Conservation (phyloP, 768 basidiomycete species). For the Phallus indusiatus region DNA sequence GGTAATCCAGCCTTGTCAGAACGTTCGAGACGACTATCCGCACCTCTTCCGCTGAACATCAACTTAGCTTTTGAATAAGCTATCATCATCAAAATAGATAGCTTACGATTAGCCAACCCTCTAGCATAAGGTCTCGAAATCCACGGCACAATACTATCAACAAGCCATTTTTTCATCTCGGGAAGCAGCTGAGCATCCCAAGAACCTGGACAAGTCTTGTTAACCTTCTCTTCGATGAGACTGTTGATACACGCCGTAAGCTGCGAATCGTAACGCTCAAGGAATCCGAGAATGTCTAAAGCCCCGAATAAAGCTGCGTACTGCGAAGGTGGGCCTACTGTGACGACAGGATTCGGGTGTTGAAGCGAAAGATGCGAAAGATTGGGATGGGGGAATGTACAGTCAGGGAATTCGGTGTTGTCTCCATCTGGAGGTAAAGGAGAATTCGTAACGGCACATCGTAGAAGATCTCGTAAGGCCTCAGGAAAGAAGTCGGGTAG, state of each 20-base stretch:
- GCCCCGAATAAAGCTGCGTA: constrained; percentile 41
- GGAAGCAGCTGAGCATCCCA: constrained; percentile 63
- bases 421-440: not conserved
- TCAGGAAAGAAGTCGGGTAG: constrained; percentile 6
- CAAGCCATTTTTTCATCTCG: constrained; percentile 65
- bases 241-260: constrained; percentile 81
- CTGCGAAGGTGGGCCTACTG: constrained; percentile 16
- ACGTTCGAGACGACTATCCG: constrained; percentile 65
- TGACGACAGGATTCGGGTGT: constrained; percentile 8
- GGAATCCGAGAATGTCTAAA: constrained; percentile 62
- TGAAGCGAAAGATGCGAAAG: constrained; percentile 5
- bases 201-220: constrained; percentile 51
- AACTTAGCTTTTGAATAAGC: constrained; percentile 6
- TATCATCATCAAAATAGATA: constrained; percentile 3
- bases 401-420: not conserved
- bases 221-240: constrained; percentile 69
- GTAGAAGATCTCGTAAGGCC: constrained; percentile 1
- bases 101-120: constrained; percentile 47
- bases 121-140: constrained; percentile 72
- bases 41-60: constrained; percentile 53
- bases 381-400: constrained; percentile 7
- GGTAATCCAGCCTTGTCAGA: constrained; percentile 81
- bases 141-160: constrained; percentile 74
- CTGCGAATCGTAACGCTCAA: constrained; percentile 76
- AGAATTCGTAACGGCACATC: constrained; percentile 3